Conservation (phyloP, 306 rosid genomes). For the Geum urbanum region DNA sequence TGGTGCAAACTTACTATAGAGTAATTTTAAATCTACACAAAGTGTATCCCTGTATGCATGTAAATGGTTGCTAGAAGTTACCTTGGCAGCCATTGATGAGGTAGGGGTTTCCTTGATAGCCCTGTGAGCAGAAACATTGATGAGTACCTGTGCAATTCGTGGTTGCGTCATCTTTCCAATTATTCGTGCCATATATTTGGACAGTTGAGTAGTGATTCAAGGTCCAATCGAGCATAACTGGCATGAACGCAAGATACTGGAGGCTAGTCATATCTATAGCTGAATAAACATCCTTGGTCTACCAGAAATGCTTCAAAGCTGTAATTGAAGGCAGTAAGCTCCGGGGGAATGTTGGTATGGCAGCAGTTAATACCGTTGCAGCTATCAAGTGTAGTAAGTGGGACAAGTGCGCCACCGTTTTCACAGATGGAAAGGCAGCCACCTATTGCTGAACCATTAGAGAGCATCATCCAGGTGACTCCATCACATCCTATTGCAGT, state of each 20-base stretch:
- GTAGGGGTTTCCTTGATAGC: slow-evolving; percentile 4
- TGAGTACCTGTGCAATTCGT: not conserved
- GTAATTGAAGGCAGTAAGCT: not conserved
- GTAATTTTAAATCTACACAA: no score
- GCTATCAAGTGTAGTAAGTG: not conserved
- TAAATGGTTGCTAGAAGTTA: not conserved
- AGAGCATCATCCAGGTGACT: not conserved
- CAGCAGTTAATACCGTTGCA: slow-evolving; percentile 8
- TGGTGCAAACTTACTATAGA: not conserved
- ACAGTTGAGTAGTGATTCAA: not conserved
- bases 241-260: not conserved
- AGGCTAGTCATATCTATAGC: not conserved
- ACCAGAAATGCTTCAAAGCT: not conserved
- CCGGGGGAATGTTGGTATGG: not conserved
- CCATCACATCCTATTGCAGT: not conserved
- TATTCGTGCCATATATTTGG: not conserved
- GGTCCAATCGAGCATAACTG: slow-evolving; percentile 2
- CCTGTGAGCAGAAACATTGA: not conserved
- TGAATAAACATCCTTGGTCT: not conserved
- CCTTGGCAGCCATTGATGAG: not conserved
- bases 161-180: not conserved
- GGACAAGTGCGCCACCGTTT: not conserved
- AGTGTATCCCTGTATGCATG: not conserved
- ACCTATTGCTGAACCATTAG: not conserved
- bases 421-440: not conserved